Percentiles rank a stretch among this genome's conserved stretches.
phyloP scores from a whole-genome alignment of 345 rosid genomes.

The Citrus unshiu region DNA sequence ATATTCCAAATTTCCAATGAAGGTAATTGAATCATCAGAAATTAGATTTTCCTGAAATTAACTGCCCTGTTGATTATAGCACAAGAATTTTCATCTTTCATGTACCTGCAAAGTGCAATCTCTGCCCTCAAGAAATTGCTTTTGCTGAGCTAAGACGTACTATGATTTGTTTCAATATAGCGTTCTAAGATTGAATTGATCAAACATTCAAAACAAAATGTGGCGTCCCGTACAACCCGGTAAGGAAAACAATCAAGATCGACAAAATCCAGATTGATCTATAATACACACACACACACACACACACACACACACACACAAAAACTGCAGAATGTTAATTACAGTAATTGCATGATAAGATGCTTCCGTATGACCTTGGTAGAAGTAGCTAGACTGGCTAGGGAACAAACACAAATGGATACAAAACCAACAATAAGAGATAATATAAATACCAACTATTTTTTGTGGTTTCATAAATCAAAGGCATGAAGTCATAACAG shows the following conservation, averaged over 20 bases:
- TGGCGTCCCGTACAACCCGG: not conserved
- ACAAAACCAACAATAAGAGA: not conserved
- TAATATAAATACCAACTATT: not conserved
- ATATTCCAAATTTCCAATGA: not conserved
- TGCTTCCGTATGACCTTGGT: not conserved
- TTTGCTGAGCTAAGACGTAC: not conserved
- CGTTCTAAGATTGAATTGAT: not conserved
- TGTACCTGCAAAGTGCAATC: not conserved
- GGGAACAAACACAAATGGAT: not conserved
- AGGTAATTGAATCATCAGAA: not conserved
- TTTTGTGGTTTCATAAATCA: not conserved
- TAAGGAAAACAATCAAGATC: not conserved
- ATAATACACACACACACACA: no score
- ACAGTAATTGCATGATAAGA: not conserved
- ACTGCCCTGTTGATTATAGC: not conserved
- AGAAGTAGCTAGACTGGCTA: not conserved
- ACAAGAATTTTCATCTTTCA: not conserved
- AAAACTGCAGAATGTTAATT: not conserved
- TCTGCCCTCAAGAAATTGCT: not conserved
- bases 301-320: no score
- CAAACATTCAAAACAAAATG: not conserved
- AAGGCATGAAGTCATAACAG: not conserved
- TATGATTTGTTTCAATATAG: not conserved
- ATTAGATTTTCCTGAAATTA: not conserved
- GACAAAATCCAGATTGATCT: not conserved